These are phyloP conservation scores for Thymus mandschuricus DNA, from an alignment of 257 asterid genomes.

Conservation along the genomic window DNA sequence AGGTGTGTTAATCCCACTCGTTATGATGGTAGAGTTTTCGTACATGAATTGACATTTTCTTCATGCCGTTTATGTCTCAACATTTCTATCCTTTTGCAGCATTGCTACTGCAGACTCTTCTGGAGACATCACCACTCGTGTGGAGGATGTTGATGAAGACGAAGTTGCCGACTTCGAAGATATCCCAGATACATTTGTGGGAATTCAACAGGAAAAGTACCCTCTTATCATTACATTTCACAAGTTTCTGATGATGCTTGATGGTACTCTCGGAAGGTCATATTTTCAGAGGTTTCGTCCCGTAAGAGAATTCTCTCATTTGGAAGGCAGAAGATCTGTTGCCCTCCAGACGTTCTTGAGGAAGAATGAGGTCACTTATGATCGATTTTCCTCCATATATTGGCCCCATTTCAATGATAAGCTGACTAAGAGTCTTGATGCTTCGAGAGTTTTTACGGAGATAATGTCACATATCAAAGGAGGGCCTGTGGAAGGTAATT, in stretches of 20 bases:
- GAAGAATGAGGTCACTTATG: slow-evolving; percentile 64
- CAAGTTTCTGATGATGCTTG: slow-evolving; percentile 75
- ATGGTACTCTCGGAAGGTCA: slow-evolving; percentile 57
- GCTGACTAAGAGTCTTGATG: slow-evolving; percentile 51
- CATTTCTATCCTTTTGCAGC: slow-evolving; percentile 32
- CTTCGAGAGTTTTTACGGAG: slow-evolving; percentile 62
- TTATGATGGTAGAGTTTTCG: background rate
- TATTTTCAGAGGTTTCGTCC: slow-evolving; percentile 54
- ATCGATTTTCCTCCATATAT: slow-evolving; percentile 49
- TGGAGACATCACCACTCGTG: slow-evolving; percentile 25
- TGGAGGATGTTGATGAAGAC: slow-evolving; percentile 55
- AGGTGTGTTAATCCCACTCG: slow-evolving; percentile 39
- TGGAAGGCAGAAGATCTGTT: slow-evolving; percentile 41
- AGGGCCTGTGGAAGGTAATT: slow-evolving; percentile 40
- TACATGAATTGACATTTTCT: background rate
- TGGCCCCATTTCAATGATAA: slow-evolving; percentile 61
- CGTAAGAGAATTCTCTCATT: slow-evolving; percentile 22
- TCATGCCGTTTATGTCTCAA: background rate
- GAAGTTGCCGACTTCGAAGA: slow-evolving; percentile 50
- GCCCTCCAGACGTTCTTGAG: slow-evolving; percentile 51
- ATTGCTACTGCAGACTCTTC: slow-evolving; percentile 39
- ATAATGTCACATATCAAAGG: slow-evolving; percentile 73
- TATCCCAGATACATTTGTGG: slow-evolving; percentile 56
- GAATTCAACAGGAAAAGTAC: slow-evolving; percentile 47
- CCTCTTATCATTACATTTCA: slow-evolving; percentile 71